Evolutionary conservation across 2,329 filamentous ascomycete species (phyloP), one percentile per base, ranked within the genome.

Genomic region (Cercospora beticola): DNA sequence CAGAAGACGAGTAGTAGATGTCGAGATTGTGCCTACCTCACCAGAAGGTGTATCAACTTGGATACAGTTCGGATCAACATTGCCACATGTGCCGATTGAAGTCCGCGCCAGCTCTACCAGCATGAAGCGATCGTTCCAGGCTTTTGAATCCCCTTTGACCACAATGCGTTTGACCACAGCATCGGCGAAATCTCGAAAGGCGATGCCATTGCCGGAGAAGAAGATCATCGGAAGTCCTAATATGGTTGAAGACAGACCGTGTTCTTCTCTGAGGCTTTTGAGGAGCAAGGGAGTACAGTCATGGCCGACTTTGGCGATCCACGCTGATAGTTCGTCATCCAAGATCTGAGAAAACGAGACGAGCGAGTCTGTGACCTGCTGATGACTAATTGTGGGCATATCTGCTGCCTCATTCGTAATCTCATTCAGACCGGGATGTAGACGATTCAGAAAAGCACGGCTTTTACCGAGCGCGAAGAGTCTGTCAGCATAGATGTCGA

Each of bases 381-480:
- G 43, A 16, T 30, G 21, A 10, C 66, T 30, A 10, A 72, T 65
- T n/a, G 52, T 33, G 8, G 71, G 71, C 9, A 68, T 49, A 9
- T 31, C 49, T 16, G n/a, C 12, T 8, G 21, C 33, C 2, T 10
- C 21, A 6, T 49, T 40, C 21, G 18, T 36, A 16, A 26, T 14
- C 8, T 33, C 16, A 12, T 52, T 64, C 26, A 61, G 26, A 6
- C 62, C 43, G 52, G 68, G 62, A 65, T 89, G 87, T 10, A 97
- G 83, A 59, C 90, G 87, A 69, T 89, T 90, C n/a, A 97, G 81
- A 56, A 97, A 90, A 0, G 95, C 88, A 65, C 95, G 89, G 74
- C 91, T 96, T 79, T 97, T 97, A 0, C 94, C 94, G 1, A 92
- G 90, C 0, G 90, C 93, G 74, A 97, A 94, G 43, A 97, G 92